phyloP scores from a whole-genome alignment of 2,329 filamentous ascomycete species.

The Lecanosticta acicola region DNA sequence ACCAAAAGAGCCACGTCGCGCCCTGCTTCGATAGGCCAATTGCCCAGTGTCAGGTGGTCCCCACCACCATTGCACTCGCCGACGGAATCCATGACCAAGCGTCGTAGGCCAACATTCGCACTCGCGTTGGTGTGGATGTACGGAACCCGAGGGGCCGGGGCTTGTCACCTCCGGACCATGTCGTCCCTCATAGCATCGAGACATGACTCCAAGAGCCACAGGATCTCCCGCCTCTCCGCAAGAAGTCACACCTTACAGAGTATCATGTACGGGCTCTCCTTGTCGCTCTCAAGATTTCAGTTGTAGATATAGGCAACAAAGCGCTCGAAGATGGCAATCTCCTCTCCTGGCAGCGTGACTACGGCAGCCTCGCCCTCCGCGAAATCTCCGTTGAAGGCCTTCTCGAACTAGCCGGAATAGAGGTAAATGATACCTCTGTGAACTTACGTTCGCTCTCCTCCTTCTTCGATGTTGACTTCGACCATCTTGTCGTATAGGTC shows the following conservation, averaged over 20 bases:
- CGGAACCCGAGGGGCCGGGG: not conserved
- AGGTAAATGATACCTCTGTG: slow-evolving; percentile 20
- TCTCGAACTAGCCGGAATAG: slow-evolving; percentile 24
- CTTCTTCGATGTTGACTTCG: slow-evolving; percentile 12
- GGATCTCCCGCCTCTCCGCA: slow-evolving; percentile 11
- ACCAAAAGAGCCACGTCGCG: slow-evolving; percentile 2
- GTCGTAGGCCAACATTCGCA: not conserved
- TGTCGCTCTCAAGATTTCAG: not conserved
- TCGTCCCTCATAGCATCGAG: not conserved
- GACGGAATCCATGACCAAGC: not conserved
- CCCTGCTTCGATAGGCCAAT: not conserved
- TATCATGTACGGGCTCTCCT: not conserved
- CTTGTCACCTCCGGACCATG: not conserved
- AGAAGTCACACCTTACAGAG: slow-evolving; percentile 8
- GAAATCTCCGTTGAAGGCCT: slow-evolving; percentile 7
- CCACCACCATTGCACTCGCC: not conserved
- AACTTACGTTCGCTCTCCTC: slow-evolving; percentile 11
- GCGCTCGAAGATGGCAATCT: slow-evolving; percentile 5
- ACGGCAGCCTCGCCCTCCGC: slow-evolving; percentile 7
- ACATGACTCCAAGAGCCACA: slow-evolving; percentile 2
- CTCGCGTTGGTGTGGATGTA: slow-evolving; percentile 8
- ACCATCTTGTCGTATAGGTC: slow-evolving; percentile 47
- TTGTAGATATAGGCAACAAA: slow-evolving; percentile 15
- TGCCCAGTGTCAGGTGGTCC: not conserved
- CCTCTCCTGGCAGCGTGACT: slow-evolving; percentile 8